Percentiles rank a stretch among this genome's conserved stretches.
phyloP scores from a whole-genome alignment of 1,284 basidiomycete species.

The Microbotryum lychnidis-dioicae region DNA sequence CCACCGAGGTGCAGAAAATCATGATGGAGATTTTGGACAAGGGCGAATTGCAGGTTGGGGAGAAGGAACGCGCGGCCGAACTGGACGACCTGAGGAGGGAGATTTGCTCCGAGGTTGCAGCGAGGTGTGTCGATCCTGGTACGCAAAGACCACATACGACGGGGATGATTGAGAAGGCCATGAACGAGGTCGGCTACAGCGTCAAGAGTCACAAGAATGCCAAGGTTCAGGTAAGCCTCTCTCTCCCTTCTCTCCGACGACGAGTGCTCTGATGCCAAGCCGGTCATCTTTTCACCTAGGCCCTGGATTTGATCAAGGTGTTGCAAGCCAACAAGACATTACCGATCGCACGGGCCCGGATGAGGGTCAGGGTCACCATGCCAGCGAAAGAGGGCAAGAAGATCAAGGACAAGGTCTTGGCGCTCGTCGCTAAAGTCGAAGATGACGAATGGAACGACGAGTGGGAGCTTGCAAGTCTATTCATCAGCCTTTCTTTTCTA shows the following conservation, averaged over 20 bases:
- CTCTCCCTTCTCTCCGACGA: neutral
- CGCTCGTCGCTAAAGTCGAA: constrained; percentile 74
- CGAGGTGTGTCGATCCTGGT: constrained; percentile 87
- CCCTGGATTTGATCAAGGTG: constrained; percentile 81
- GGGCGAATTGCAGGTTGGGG: constrained; percentile 93
- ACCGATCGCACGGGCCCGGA: constrained; percentile 82
- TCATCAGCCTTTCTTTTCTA: neutral
- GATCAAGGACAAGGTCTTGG: constrained; percentile 63
- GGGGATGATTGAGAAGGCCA: constrained; percentile 95
- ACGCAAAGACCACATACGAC: constrained; percentile 87
- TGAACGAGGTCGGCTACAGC: constrained; percentile 88
- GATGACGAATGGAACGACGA: constrained; percentile 66
- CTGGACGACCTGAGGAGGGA: constrained; percentile 75
- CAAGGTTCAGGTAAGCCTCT: constrained; percentile 65
- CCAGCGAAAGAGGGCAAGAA: constrained; percentile 63
- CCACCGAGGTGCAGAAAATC: constrained; percentile 60
- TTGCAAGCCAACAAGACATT: constrained; percentile 72
- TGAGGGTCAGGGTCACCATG: constrained; percentile 80
- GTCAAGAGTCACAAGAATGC: constrained; percentile 81
- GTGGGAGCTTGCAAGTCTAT: constrained; percentile 77
- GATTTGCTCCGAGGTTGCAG: constrained; percentile 86
- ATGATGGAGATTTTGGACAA: constrained; percentile 91
- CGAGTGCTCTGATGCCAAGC: neutral
- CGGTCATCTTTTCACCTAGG: constrained; percentile 46
- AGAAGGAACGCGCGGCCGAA: constrained; percentile 91